Evolutionary conservation across 108 stramenopile genomes (phyloP).

Genomic region (Seminavis robusta): DNA sequence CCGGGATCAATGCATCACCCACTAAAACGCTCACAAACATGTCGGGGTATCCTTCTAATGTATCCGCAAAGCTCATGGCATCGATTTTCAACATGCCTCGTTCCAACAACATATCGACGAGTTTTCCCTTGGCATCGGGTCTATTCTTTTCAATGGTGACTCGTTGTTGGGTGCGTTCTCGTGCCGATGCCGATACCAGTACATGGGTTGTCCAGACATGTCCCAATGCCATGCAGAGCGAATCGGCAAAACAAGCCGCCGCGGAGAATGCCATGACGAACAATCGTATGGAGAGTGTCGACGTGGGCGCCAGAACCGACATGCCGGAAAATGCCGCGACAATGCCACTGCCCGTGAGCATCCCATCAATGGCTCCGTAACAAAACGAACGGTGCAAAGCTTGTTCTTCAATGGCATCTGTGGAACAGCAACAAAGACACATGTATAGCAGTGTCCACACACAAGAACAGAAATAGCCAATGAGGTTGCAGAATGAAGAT

Average conservation of each 20-base stretch:
- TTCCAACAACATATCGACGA: slow-evolving; percentile 60
- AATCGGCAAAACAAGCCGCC: slow-evolving; percentile 62
- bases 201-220: slow-evolving; percentile 73
- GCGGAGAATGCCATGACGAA: slow-evolving; percentile 48
- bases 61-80: slow-evolving; percentile 83
- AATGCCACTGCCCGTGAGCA: slow-evolving; percentile 69
- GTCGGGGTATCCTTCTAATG: slow-evolving; percentile 81
- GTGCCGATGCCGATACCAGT: slow-evolving; percentile 23
- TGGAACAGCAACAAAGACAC: too few species aligned
- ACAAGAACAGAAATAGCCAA: too few species aligned
- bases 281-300: slow-evolving; percentile 3
- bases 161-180: slow-evolving; percentile 44
- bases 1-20: slow-evolving; percentile 44
- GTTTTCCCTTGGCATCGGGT: slow-evolving; percentile 56
- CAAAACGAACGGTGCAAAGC: slow-evolving; percentile 60
- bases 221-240: slow-evolving; percentile 73
- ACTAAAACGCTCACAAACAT: slow-evolving; percentile 68
- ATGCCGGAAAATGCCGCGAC: slow-evolving; percentile 58
- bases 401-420: too few species aligned
- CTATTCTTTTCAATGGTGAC: slow-evolving; percentile 32
- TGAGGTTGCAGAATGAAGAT: too few species aligned
- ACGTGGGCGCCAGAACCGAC: slow-evolving; percentile 23
- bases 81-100: slow-evolving; percentile 83
- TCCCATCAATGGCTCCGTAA: slow-evolving; percentile 75
- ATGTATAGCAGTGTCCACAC: too few species aligned